Conservation (phyloP, 2,329 filamentous ascomycete species). For the Mollisia scopiformis region DNA sequence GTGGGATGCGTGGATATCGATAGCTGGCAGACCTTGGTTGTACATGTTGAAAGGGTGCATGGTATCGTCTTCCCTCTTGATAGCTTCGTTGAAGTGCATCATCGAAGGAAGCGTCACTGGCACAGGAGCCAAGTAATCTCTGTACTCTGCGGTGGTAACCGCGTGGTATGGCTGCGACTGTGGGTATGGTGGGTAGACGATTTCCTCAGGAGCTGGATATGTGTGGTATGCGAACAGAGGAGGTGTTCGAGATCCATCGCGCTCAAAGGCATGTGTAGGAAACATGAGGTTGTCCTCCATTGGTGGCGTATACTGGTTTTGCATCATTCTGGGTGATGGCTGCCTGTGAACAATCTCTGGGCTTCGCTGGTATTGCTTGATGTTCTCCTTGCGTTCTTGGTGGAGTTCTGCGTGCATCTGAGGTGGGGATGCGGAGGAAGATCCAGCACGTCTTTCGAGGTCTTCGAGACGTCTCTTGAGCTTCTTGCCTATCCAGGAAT, state of each 20-base stretch:
- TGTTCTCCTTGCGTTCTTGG: conserved; percentile 32
- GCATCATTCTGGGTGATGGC: conserved; percentile 44
- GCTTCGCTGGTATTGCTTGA: conserved; percentile 32
- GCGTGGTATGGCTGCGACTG: conserved; percentile 57
- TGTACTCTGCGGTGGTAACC: conserved; percentile 44
- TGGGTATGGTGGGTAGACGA: conserved; percentile 62
- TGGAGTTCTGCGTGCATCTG: conserved; percentile 53
- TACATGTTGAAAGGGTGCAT: conserved; percentile 66
- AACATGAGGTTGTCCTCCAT: conserved; percentile 73
- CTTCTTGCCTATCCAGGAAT: conserved; percentile 73
- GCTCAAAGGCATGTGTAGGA: conserved; percentile 58
- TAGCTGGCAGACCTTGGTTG: conserved; percentile 64
- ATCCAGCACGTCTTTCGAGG: conserved; percentile 76
- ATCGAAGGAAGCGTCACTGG: conserved; percentile 66
- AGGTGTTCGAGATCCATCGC: conserved; percentile 72
- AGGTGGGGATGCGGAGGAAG: conserved; percentile 59
- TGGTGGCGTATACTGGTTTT: conserved; percentile 63
- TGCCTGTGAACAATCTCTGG: conserved; percentile 39
- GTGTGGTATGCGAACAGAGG: conserved; percentile 69
- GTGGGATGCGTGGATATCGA: conserved; percentile 63
- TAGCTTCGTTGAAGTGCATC: conserved; percentile 63
- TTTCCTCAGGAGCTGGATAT: conserved; percentile 69
- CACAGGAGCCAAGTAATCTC: conserved; percentile 58
- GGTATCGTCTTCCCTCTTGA: conserved; percentile 68
- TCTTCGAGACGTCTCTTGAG: conserved; percentile 88